Evolutionary conservation across 352 stramenopile genomes (phyloP).

Genomic region (Phytophthora litchii): DNA sequence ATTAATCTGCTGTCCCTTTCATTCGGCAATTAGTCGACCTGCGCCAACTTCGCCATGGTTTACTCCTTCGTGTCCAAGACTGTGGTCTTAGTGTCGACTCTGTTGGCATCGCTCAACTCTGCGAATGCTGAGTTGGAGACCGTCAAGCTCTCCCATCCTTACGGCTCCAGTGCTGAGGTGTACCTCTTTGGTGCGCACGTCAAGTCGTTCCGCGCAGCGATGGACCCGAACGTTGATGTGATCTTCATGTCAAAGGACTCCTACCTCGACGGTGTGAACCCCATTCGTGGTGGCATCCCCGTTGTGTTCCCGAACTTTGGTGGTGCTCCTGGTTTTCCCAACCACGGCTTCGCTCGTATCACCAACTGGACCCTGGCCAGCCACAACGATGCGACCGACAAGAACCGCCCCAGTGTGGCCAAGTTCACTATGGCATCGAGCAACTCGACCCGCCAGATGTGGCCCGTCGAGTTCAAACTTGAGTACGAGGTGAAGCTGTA

Average conservation of each 20-base stretch:
- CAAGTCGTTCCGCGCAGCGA: slow-evolving; percentile 54
- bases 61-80: slow-evolving; percentile 28
- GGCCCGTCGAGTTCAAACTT: slow-evolving; percentile 63
- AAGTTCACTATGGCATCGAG: slow-evolving; percentile 45
- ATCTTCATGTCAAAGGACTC: slow-evolving; percentile 89
- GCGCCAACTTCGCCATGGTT: slow-evolving; percentile 14
- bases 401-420: slow-evolving; percentile 30
- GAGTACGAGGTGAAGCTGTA: slow-evolving; percentile 77
- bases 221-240: slow-evolving; percentile 49
- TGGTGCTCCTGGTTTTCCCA: slow-evolving; percentile 46
- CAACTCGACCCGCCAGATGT: slow-evolving; percentile 41
- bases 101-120: slow-evolving; percentile 17
- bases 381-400: slow-evolving; percentile 13
- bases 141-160: slow-evolving; percentile 58
- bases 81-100: slow-evolving; percentile 15
- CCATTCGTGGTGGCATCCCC: slow-evolving; percentile 89
- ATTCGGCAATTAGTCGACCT: slow-evolving; percentile 23
- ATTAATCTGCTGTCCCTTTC: slow-evolving; percentile 4
- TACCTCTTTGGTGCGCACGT: slow-evolving; percentile 82
- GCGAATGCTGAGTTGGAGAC: slow-evolving; percentile 47
- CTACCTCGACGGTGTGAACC: slow-evolving; percentile 77
- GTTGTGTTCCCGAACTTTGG: slow-evolving; percentile 93
- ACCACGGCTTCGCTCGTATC: slow-evolving; percentile 88
- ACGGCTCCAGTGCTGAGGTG: slow-evolving; percentile 64
- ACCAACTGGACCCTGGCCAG: slow-evolving; percentile 40